Base-by-base conservation (phyloP, 805 yeast species). In the Metschnikowia kofuensis region DNA sequence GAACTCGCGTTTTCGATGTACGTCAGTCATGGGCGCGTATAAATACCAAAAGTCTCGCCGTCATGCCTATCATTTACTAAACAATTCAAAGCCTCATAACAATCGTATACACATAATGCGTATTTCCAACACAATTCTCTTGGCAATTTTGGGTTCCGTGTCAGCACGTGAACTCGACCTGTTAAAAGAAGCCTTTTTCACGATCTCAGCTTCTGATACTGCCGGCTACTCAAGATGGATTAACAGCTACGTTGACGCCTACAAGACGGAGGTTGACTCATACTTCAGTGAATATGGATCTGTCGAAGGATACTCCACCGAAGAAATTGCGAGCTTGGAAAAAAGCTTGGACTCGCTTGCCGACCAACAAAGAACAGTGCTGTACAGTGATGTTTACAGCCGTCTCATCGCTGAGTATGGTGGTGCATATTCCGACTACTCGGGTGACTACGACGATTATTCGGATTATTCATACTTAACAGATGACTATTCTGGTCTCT, bases 211-310 rank as follows among this genome's bases (percentile, higher is more conserved):
- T 14, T 36, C 40, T 7, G 45, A 47, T 28, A 7, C 45, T 13
- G 45, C 45, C 11, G 51, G 39, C 10, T 41, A 37, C 43, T 26
- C 39, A 2, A 35, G 15, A 38, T 48, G 51, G 47, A 35, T 30
- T 27, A 26, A 35, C 11, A 31, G 35, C n/a, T 45, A 39, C n/a
- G 48, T 32, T 9, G 44, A 45, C 2, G 35, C 44, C n/a, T 45
- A 45, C 44, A 39, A 45, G 44, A 29, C 44, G 8, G 40, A 37
- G 44, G 37, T 36, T n/a, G 28, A 27, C 10, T 28, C 31, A 28
- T 39, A 28, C 37, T 27, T 8, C 11, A 16, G 27, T 13, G 16
- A 35, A 7, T 16, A 38, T 28, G 43, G 43, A 11, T 9, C 43
- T 15, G 29, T n/a, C 2, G 31, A 38, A 14, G 42, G 40, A 9